Percentiles rank a stretch among this genome's conserved stretches.
These are phyloP conservation scores for Fraxinus pennsylvanica DNA, from an alignment of 257 asterid species.

Conservation along the genomic window DNA sequence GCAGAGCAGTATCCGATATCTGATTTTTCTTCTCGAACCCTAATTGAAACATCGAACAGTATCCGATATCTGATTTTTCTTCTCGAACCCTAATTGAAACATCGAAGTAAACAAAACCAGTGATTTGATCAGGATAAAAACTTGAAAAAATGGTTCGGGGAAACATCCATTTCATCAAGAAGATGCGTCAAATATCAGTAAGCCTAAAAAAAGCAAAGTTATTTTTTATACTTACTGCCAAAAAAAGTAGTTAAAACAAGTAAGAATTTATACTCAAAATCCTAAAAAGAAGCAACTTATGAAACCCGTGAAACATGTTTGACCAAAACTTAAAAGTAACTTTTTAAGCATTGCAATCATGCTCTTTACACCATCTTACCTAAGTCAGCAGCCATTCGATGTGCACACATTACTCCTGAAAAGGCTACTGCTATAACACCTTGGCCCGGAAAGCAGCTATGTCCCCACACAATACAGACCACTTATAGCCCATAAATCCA, in stretches of 20 bases:
- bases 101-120: constrained; percentile 5
- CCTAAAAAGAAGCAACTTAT: neutral
- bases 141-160: neutral
- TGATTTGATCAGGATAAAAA: neutral
- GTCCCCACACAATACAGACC: constrained; percentile 97
- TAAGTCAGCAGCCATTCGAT: constrained; percentile 91
- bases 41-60: constrained; percentile 35
- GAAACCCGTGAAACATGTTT: neutral
- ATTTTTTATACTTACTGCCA: neutral
- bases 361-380: constrained; percentile 41
- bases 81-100: constrained; percentile 60
- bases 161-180: neutral
- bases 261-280: neutral
- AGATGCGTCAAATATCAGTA: neutral
- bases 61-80: constrained; percentile 67
- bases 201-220: neutral
- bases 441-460: constrained; percentile 99
- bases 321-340: neutral
- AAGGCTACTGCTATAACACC: constrained; percentile 97
- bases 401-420: constrained; percentile 99
- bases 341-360: neutral
- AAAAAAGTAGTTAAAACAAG: neutral
- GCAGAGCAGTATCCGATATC: constrained; percentile 69
- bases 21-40: constrained; percentile 76
- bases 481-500: constrained; percentile 65